Percentiles rank a stretch among this genome's conserved stretches.
phyloP scores from a whole-genome alignment of 2,329 filamentous ascomycete genomes.

The Penicillium digitatum region DNA sequence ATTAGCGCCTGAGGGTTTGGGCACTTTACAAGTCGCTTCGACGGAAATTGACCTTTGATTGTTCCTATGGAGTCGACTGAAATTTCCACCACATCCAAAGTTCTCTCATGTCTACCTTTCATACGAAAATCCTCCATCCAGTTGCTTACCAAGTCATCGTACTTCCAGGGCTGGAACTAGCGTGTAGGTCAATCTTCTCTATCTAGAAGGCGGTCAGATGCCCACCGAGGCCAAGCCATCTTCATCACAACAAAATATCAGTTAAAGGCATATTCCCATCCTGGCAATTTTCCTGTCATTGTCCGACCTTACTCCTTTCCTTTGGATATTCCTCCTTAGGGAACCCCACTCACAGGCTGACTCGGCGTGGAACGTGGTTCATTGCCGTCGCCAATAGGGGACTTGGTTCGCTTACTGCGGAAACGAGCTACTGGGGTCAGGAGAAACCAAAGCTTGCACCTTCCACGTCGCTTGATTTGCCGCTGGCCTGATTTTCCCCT shows the following conservation, averaged over 20 bases:
- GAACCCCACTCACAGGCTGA: slow-evolving; percentile 7
- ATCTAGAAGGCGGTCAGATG: slow-evolving; percentile 19
- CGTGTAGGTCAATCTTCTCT: neutral
- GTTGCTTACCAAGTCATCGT: neutral
- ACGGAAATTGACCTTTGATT: neutral
- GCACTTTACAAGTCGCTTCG: neutral
- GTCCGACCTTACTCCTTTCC: slow-evolving; percentile 11
- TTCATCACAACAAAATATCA: slow-evolving; percentile 24
- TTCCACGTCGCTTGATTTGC: slow-evolving; percentile 4
- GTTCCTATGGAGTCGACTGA: neutral
- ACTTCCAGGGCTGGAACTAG: neutral
- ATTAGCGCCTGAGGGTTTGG: neutral
- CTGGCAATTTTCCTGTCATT: slow-evolving; percentile 11
- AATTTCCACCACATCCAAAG: neutral
- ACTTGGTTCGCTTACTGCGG: slow-evolving; percentile 19
- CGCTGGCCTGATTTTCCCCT: neutral
- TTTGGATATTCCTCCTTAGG: neutral
- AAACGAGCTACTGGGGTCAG: slow-evolving; percentile 21
- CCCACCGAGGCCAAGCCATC: slow-evolving; percentile 13
- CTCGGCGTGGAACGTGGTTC: slow-evolving; percentile 18
- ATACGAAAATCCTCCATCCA: neutral
- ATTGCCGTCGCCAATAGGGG: slow-evolving; percentile 16
- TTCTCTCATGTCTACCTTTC: neutral
- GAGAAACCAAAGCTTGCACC: slow-evolving; percentile 21
- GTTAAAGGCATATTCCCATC: slow-evolving; percentile 13